These are phyloP conservation scores for Phaeosphaeria sp. DNA, from an alignment of 2,329 filamentous ascomycete species.

Conservation along the genomic window DNA sequence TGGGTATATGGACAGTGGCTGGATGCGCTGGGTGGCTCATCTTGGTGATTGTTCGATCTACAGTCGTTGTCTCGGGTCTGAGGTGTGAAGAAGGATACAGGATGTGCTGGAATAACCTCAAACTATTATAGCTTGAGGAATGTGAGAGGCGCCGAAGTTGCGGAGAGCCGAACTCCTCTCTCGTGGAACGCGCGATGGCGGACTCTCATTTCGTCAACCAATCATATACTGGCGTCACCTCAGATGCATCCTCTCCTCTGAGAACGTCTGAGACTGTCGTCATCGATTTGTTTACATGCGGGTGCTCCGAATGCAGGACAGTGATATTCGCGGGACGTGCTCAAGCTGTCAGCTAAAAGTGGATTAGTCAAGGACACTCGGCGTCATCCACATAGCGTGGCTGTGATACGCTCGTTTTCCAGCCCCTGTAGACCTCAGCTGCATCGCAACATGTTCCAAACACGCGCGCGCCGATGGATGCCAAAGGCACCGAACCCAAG, in stretches of 20 bases:
- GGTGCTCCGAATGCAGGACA: not conserved
- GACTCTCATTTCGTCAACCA: not conserved
- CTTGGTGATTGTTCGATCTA: not conserved
- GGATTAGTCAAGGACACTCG: slow-evolving; percentile 2
- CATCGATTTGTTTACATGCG: slow-evolving; percentile 2
- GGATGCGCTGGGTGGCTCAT: slow-evolving; percentile 54
- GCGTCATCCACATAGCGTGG: slow-evolving; percentile 5
- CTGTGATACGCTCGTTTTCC: slow-evolving; percentile 10
- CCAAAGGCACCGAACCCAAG: slow-evolving; percentile 26
- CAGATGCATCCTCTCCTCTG: slow-evolving; percentile 2
- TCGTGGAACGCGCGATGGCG: not conserved
- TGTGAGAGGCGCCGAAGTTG: not conserved
- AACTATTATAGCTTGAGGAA: slow-evolving; percentile 1
- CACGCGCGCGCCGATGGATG: slow-evolving; percentile 9
- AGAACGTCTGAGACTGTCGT: slow-evolving; percentile 3
- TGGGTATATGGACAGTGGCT: slow-evolving; percentile 53
- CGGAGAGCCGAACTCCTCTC: slow-evolving; percentile 13
- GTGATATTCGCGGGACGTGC: not conserved
- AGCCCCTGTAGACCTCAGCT: not conserved
- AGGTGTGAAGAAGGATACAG: not conserved
- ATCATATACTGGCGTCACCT: not conserved
- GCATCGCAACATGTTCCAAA: slow-evolving; percentile 4
- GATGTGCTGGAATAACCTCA: not conserved
- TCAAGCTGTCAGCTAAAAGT: not conserved
- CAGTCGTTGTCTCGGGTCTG: not conserved